A percentile compares a stretch with the other conserved stretches of the same genome.
phyloP scores from a whole-genome alignment of 2,329 filamentous ascomycete species.

The Periconia sp. region DNA sequence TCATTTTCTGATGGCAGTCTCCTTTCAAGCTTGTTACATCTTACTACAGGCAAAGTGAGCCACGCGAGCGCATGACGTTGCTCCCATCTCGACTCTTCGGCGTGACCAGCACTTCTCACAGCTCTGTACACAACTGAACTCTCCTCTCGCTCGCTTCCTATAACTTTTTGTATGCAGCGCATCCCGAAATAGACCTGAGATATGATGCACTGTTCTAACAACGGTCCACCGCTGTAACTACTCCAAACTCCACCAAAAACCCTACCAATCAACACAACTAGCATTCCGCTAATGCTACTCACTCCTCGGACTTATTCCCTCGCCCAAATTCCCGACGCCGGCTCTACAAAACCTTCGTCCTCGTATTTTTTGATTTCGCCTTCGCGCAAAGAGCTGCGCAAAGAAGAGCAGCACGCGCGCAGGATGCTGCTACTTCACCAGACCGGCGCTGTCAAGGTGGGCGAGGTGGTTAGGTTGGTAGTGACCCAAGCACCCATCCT shows the following conservation, averaged over 20 bases:
- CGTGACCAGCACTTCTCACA: slow-evolving; percentile 1
- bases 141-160: not conserved
- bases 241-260: slow-evolving; percentile 17
- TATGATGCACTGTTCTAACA: slow-evolving; percentile 5
- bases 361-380: slow-evolving; percentile 38
- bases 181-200: not conserved
- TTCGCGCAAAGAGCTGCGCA: slow-evolving; percentile 36
- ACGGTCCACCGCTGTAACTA: slow-evolving; percentile 9
- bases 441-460: slow-evolving; percentile 86
- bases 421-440: slow-evolving; percentile 90
- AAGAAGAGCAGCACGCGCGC: slow-evolving; percentile 33
- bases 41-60: not conserved
- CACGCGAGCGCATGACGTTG: slow-evolving; percentile 15
- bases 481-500: not conserved
- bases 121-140: not conserved
- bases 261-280: slow-evolving; percentile 18
- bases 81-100: not conserved
- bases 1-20: not conserved
- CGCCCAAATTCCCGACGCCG: slow-evolving; percentile 40
- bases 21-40: not conserved
- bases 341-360: slow-evolving; percentile 26
- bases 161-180: not conserved
- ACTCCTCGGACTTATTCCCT: slow-evolving; percentile 43
- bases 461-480: slow-evolving; percentile 82
- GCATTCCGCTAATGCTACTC: slow-evolving; percentile 43